Base-by-base conservation (phyloP, 306 rosid species). In the Pterocarpus santalinus region DNA sequence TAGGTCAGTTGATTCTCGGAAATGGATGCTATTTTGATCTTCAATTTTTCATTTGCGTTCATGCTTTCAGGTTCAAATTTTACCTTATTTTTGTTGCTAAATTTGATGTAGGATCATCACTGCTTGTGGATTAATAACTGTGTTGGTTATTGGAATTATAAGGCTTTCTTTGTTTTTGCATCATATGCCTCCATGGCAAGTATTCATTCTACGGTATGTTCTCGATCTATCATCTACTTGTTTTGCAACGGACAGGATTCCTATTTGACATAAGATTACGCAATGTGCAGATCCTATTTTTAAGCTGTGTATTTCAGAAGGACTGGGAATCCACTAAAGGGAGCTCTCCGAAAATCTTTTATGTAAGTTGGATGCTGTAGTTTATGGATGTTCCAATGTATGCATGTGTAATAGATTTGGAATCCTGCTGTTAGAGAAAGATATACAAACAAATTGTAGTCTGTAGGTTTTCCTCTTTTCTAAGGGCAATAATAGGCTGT, bases 111-210 rank as follows among this genome's bases (percentile, higher is more conserved):
- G 98, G 98, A 94, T 83, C 98, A 94, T 89, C 98, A 94, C 76
- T 92, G 98, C 84, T 36, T 81, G 75, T 92, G 97, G 98, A 78
- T 92, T 79, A 94, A 92, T 87, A 94, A 94, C 79, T 94, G 98
- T 74, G 90, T 94, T 77, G 97, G 97, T 85, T 91, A 91, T 83
- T 85, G 95, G 94, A 94, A 94, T 89, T 92, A 94, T 64, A 94
- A 94, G 85, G 91, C 95, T 22, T 94, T 92, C 71, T 86, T 92
- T 41, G 65, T 82, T 35, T 93, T 92, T 66, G 62, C 87, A 66
- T 73, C 86, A 8, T 91, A 92, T 76, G 90, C 92, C 68, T 82
- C 92, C 15, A 1, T 85, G 16, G 89, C 86, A 84, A 83, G 90
- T 87, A 76, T 90, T 79, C 82, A 92, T 79, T 91, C 95, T 15